Evolutionary conservation across 495 filamentous ascomycete species (phyloP), one percentile per base, ranked within the genome.

Genomic region (Penicillium longicatenatum): DNA sequence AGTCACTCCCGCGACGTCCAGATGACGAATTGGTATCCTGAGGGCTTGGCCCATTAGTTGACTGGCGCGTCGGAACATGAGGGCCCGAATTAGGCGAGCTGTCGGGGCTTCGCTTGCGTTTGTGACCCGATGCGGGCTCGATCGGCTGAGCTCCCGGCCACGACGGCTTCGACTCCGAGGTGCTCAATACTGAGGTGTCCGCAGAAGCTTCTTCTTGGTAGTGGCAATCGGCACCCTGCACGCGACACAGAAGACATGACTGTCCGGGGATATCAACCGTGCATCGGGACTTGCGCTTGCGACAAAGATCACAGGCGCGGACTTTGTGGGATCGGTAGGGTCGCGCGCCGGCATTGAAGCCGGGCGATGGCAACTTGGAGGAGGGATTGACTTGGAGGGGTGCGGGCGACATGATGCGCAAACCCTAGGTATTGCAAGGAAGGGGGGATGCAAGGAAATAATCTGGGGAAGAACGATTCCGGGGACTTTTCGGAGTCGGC

Each of bases 251-350:
- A 0, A 81, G 65, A 50, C 79, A 82, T 6, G 76, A 76, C 44
- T 77, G 72, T 30, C 75, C 73, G 4, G 75, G 74, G 29, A 77
- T 78, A 57, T 81, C 79, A 10, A 79, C 75, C 2, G 75, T 79
- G 54, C 79, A 82, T 59, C 79, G 72, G 2, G 76, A 79, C 62
- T 82, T 82, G 65, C 79, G 74, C 59, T 78, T 78, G 55, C 79
- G 70, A 63, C 79, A 82, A n/a, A 78, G 65, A 57, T 80, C 73
- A 59, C 79, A 82, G 22, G 79, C 79, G 57, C 77, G 71, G 47
- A 79, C 74, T 54, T 80, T 80, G 68, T 82, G 79, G 17, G 79
- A 82, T 44, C 79, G 65, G 57, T 82, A 81, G 2, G 79, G 79
- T 50, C 77, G 68, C 49, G 76, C 70, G 10, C 76, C 76, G 45